Evolutionary conservation across 129 eudicot genomes (phyloP), one percentile per base, ranked within the genome.

Genomic region (Deinandra increscens): DNA sequence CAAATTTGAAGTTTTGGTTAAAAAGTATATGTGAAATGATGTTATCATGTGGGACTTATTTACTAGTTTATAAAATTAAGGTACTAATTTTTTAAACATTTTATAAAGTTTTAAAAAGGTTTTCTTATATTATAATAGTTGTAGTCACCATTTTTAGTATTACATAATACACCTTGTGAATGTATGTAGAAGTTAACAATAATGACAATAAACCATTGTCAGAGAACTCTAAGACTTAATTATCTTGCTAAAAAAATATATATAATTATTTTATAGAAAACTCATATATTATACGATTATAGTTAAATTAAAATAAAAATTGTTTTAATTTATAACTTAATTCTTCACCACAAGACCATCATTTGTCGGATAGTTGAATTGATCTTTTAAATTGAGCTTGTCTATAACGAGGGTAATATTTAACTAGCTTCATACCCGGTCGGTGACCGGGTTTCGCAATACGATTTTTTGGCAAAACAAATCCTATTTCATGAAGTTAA

Each of bases 401-500:
- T 7, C 60, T 60, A 7, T 34, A 59, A 18, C 31, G 69, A 20
- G 69, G 39, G 48, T 60, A 72, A 60, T 72, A 72, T 72, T 72
- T 60, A 44, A 72, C n/a, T n/a, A n/a, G n/a, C n/a, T n/a, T n/a
- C n/a, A n/a, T n/a, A n/a, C n/a, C n/a, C n/a, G n/a, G n/a, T n/a
- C n/a, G n/a, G n/a, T n/a, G n/a, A n/a, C n/a, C n/a, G n/a, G n/a
- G n/a, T n/a, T n/a, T n/a, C n/a, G n/a, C n/a, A n/a, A n/a, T n/a
- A n/a, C n/a, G n/a, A n/a, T n/a, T n/a, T n/a, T n/a, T n/a, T n/a
- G n/a, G n/a, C n/a, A n/a, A n/a, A n/a, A n/a, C n/a, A n/a, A n/a
- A n/a, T n/a, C n/a, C n/a, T n/a, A n/a, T n/a, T n/a, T n/a, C n/a
- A n/a, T n/a, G n/a, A n/a, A n/a, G n/a, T n/a, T n/a, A n/a, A n/a